These are phyloP conservation scores for Epicoccum nigrum DNA, from an alignment of 2,329 filamentous ascomycete species.

Conservation along the genomic window DNA sequence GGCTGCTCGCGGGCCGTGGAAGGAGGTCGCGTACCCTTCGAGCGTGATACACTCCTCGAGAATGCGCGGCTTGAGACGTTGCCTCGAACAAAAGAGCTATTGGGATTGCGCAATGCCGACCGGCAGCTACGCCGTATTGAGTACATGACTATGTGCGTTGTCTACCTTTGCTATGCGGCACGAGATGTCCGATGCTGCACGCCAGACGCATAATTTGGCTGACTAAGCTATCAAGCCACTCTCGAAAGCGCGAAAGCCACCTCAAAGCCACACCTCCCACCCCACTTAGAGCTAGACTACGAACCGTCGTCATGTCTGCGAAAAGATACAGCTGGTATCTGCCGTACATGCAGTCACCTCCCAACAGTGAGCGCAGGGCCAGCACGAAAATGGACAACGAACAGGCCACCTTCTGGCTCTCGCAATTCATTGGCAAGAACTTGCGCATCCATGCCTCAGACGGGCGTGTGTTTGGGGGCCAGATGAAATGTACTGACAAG, in stretches of 20 bases:
- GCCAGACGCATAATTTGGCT: conserved; percentile 21
- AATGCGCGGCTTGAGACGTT: conserved; percentile 40
- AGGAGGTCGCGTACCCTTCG: conserved; percentile 29
- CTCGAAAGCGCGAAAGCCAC: conserved; percentile 10
- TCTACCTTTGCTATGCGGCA: neutral
- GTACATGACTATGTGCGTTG: conserved; percentile 34
- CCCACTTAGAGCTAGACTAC: conserved; percentile 17
- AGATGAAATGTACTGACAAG: conserved; percentile 93
- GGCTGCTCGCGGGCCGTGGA: neutral
- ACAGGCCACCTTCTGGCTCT: conserved; percentile 63
- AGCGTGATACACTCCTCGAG: conserved; percentile 29
- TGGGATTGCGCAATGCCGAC: conserved; percentile 27
- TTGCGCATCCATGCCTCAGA: conserved; percentile 82
- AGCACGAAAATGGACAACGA: conserved; percentile 55
- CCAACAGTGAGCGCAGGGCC: conserved; percentile 1
- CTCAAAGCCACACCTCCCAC: conserved; percentile 8
- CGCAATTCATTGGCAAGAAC: conserved; percentile 75
- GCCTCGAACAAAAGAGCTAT: conserved; percentile 15
- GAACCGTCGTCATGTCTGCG: conserved; percentile 9
- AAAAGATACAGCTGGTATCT: conserved; percentile 30
- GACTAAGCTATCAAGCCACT: conserved; percentile 16
- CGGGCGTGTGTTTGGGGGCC: conserved; percentile 84
- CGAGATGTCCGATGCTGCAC: neutral
- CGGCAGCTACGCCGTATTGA: conserved; percentile 39
- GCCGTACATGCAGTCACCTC: conserved; percentile 20